phyloP scores from a whole-genome alignment of 2,329 filamentous ascomycete species.

The Trichoderma semiorbis region DNA sequence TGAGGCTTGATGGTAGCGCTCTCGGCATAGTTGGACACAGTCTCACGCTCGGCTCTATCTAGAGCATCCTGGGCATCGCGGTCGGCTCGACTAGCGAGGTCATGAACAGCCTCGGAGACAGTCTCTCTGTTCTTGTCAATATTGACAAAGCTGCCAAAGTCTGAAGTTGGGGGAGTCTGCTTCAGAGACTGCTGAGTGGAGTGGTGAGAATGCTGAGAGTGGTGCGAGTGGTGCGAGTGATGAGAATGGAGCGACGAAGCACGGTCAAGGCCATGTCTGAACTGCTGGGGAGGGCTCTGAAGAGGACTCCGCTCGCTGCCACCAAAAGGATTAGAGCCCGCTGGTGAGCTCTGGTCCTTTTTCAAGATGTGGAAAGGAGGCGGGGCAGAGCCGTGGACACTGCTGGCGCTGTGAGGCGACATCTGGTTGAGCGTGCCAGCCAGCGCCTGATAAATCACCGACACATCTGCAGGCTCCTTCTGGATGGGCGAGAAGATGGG shows the following conservation, averaged over 20 bases:
- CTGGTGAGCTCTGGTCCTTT: slow-evolving; percentile 44
- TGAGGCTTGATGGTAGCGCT: slow-evolving; percentile 31
- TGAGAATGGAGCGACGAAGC: slow-evolving; percentile 32
- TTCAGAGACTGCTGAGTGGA: slow-evolving; percentile 24
- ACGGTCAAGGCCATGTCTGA: slow-evolving; percentile 37
- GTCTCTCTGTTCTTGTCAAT: slow-evolving; percentile 64
- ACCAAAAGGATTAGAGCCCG: slow-evolving; percentile 35
- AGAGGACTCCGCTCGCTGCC: slow-evolving; percentile 42
- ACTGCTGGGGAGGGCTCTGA: slow-evolving; percentile 42
- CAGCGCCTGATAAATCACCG: slow-evolving; percentile 37
- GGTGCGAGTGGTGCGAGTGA: slow-evolving; percentile 25
- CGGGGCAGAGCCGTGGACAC: slow-evolving; percentile 32
- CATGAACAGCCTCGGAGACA: slow-evolving; percentile 66
- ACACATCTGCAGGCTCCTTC: slow-evolving; percentile 40
- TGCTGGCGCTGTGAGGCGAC: slow-evolving; percentile 41
- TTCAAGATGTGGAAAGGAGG: slow-evolving; percentile 48
- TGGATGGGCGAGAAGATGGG: slow-evolving; percentile 25
- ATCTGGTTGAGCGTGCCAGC: slow-evolving; percentile 37
- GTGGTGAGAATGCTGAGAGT: slow-evolving; percentile 24
- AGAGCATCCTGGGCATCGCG: slow-evolving; percentile 62
- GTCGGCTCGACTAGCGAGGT: slow-evolving; percentile 55
- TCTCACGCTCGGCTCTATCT: slow-evolving; percentile 51
- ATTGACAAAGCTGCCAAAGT: slow-evolving; percentile 29
- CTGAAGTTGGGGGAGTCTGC: slow-evolving; percentile 31
- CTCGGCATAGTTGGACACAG: slow-evolving; percentile 44